Evolutionary conservation across 129 eudicot species (phyloP).

Genomic region (Arctium lappa): DNA sequence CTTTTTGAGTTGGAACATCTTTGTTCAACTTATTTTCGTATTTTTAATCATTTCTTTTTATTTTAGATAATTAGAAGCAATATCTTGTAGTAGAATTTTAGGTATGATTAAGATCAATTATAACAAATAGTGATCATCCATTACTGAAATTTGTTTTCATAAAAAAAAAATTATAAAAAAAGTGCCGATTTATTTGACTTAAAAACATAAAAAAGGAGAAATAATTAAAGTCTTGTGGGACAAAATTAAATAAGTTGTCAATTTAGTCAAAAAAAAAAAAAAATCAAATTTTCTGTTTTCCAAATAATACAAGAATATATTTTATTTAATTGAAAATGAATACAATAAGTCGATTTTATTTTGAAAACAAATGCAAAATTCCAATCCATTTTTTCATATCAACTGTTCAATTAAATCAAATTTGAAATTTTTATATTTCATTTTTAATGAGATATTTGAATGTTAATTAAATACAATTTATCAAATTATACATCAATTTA

Average conservation of each 20-base stretch:
- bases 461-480: no score
- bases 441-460: no score
- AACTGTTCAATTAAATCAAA: not conserved
- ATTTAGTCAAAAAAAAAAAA: not conserved
- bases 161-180: not conserved
- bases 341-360: no score
- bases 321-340: no score
- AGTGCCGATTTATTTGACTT: not conserved
- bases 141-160: not conserved
- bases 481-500: no score
- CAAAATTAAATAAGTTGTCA: not conserved
- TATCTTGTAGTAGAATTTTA: no score
- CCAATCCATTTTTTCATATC: not conserved
- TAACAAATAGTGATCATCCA: not conserved
- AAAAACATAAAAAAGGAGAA: not conserved
- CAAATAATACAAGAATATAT: no score
- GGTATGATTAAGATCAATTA: not conserved
- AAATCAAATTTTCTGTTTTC: no score
- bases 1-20: not conserved
- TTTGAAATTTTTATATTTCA: no score
- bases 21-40: not conserved
- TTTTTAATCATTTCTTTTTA: no score
- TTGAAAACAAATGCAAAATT: not conserved
- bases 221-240: not conserved
- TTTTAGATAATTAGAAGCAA: no score